Evolutionary conservation across 305 asterid species (phyloP).

Genomic region (Fraxinus baroniana): DNA sequence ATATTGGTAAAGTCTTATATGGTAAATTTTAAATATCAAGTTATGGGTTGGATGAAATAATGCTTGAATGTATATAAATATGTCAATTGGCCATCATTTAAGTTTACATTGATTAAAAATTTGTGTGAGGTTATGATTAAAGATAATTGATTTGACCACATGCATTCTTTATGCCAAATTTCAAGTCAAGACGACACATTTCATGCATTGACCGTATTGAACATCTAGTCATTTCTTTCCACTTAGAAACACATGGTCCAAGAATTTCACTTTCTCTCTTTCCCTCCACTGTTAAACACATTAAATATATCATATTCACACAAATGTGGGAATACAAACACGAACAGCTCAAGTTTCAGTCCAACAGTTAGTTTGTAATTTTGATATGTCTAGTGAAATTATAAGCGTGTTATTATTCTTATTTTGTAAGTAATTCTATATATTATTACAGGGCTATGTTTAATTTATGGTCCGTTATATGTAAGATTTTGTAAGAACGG

Average conservation of each 20-base stretch:
- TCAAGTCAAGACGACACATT: neutral
- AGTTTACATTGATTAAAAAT: neutral
- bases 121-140: neutral
- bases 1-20: too few relatives aligned
- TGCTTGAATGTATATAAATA: too few relatives aligned
- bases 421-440: too few relatives aligned
- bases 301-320: too few relatives aligned
- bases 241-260: neutral
- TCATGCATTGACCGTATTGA: neutral
- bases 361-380: neutral
- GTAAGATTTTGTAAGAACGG: too few relatives aligned
- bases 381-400: neutral
- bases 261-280: too few relatives aligned
- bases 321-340: neutral
- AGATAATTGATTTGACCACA: neutral
- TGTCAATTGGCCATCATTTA: too few relatives aligned
- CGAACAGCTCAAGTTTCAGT: neutral
- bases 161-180: neutral
- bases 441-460: neutral
- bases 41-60: too few relatives aligned
- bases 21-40: too few relatives aligned
- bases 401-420: neutral
- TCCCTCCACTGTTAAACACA: too few relatives aligned
- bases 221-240: neutral
- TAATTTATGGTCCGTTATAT: too few relatives aligned